phyloP scores from a whole-genome alignment of 768 basidiomycete genomes.

The Boletus vermiculosoides region DNA sequence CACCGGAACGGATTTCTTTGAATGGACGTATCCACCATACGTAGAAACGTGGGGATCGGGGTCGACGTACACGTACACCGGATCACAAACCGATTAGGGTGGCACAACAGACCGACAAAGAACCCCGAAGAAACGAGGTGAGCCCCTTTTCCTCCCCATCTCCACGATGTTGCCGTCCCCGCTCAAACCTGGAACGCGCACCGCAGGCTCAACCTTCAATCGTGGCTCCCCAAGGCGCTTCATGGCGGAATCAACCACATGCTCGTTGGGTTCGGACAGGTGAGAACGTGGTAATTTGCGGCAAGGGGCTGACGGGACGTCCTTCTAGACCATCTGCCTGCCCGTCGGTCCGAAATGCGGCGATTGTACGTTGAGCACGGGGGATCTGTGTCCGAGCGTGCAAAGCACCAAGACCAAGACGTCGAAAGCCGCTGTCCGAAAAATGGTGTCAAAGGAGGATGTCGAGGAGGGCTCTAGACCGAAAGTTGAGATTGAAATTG shows the following conservation, averaged over 20 bases:
- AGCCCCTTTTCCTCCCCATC: neutral
- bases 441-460: neutral
- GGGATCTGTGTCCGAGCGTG: slow-evolving; percentile 68
- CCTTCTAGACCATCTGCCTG: slow-evolving; percentile 58
- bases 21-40: neutral
- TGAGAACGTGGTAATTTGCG: slow-evolving; percentile 26
- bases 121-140: slow-evolving; percentile 87
- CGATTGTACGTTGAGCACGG: slow-evolving; percentile 54
- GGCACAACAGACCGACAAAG: slow-evolving; percentile 85
- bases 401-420: slow-evolving; percentile 26
- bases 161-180: no score
- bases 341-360: slow-evolving; percentile 67
- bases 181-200: neutral
- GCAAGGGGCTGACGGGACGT: neutral
- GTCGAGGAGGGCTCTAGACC: slow-evolving; percentile 28
- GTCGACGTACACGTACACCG: slow-evolving; percentile 97
- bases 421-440: slow-evolving; percentile 12
- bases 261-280: slow-evolving; percentile 86
- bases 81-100: slow-evolving; percentile 89
- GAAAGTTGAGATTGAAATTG: slow-evolving; percentile 40
- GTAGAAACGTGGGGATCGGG: slow-evolving; percentile 84
- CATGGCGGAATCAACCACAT: slow-evolving; percentile 76
- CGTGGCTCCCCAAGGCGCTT: slow-evolving; percentile 76
- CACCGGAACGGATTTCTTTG: no score
- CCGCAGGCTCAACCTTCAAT: slow-evolving; percentile 69